phyloP scores from a whole-genome alignment of 78 protist species.

The Mantamonas sphyraenae region DNA sequence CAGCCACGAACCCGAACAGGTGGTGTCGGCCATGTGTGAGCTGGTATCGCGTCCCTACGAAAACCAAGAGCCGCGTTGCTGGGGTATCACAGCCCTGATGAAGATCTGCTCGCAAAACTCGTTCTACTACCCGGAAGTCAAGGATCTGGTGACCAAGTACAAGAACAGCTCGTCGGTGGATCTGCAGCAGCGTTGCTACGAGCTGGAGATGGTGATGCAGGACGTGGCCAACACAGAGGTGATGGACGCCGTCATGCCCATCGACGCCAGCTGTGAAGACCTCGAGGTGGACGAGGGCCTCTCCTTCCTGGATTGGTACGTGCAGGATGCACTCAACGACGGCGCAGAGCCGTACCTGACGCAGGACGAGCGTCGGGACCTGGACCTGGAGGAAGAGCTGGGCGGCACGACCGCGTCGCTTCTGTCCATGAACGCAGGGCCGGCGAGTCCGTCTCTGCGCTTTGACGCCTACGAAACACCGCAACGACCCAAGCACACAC shows the following conservation, averaged over 20 bases:
- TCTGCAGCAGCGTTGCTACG: constrained; percentile 38
- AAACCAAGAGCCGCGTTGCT: background rate
- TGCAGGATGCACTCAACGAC: background rate
- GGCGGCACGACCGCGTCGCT: too few relatives aligned
- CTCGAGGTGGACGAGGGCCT: too few relatives aligned
- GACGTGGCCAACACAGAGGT: background rate
- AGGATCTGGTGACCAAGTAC: background rate
- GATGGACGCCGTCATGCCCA: constrained; percentile 39
- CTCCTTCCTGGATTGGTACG: background rate
- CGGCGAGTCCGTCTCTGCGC: background rate
- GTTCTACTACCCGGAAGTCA: background rate
- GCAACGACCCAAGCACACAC: background rate
- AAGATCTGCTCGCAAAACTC: constrained; percentile 37
- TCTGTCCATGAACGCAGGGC: too few relatives aligned
- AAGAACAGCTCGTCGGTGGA: background rate
- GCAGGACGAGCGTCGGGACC: too few relatives aligned
- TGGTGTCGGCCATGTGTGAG: constrained; percentile 8
- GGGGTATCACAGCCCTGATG: constrained; percentile 25
- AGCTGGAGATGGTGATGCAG: background rate
- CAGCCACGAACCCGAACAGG: background rate
- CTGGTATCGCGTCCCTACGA: background rate
- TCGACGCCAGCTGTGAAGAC: constrained; percentile 60
- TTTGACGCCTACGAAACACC: background rate
- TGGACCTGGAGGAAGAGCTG: too few relatives aligned
- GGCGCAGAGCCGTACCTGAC: background rate